Evolutionary conservation across 495 filamentous ascomycete species (phyloP), one percentile per base, ranked within the genome.

Genomic region (Penicillium maclennaniae): DNA sequence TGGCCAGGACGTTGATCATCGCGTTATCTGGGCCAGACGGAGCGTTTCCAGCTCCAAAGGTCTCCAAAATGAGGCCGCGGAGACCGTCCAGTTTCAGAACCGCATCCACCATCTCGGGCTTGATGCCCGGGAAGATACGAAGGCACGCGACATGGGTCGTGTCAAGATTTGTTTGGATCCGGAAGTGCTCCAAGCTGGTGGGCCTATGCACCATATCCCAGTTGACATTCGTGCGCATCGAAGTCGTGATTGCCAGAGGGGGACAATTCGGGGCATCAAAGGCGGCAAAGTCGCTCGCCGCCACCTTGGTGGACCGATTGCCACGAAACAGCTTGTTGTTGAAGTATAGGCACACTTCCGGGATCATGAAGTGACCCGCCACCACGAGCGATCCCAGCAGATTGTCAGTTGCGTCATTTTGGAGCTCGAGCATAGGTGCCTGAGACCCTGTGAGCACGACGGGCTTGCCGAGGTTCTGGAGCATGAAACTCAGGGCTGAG

Each of bases 371-470:
- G 49, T 95, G 93, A 43, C 92, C 92, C 7, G 93, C 93, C 53
- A 98, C 88, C 63, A 96, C 92, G 49, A 97, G 77, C 19, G 90
- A 91, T 25, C 89, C 88, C 10, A 98, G 85, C 14, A 98, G 76
- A 60, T 98, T 98, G 69, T 96, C 92, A n/a, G 90, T 89, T 6
- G 93, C 93, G 69, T 98, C 93, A 36, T 86, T 95, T 65, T 97
- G 91, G 17, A 97, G 80, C 47, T 92, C 86, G 25, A 92, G 83
- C 79, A 98, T 98, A 20, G 91, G 88, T 0, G 91, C 87, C 71
- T 98, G 93, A 1, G 89, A 91, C 0, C 91, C 92, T 0, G 91
- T 97, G 16, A 97, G 73, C 47, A 97, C 86, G 44, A 97, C 87
- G 3, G 92, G 88, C 69, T 97, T 97, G 7, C 90, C 91, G 1